Evolutionary conservation across 2,329 filamentous ascomycete species (phyloP).

Genomic region (Diaporthe velutina): DNA sequence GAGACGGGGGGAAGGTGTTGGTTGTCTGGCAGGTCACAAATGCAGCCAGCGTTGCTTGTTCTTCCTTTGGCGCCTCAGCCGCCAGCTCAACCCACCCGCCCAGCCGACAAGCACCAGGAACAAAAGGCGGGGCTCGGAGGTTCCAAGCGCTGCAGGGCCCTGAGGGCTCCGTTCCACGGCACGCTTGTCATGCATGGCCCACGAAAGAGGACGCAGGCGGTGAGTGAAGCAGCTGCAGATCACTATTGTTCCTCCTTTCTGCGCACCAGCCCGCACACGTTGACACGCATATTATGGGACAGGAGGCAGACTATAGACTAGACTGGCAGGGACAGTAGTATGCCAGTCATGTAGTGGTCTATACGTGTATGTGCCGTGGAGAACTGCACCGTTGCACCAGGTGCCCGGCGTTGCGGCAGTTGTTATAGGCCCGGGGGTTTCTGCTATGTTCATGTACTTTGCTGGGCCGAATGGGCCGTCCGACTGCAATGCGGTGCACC

Average conservation of each 20-base stretch:
- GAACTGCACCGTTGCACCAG: background rate
- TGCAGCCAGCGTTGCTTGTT: background rate
- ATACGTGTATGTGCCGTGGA: background rate
- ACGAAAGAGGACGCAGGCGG: conserved; percentile 26
- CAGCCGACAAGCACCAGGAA: conserved; percentile 16
- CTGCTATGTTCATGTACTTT: background rate
- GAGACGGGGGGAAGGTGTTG: background rate
- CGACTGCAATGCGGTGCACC: conserved; percentile 22
- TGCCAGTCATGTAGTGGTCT: background rate
- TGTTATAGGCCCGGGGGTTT: conserved; percentile 5
- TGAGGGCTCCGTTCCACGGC: conserved; percentile 3
- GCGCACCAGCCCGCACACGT: background rate
- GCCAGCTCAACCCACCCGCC: conserved; percentile 7
- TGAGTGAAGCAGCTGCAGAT: conserved; percentile 19
- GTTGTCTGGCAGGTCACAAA: background rate
- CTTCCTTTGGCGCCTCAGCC: conserved; percentile 17
- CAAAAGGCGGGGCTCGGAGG: conserved; percentile 21
- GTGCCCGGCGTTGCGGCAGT: background rate
- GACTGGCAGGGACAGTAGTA: background rate
- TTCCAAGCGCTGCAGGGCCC: conserved; percentile 9
- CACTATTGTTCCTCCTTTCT: conserved; percentile 6
- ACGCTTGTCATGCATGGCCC: conserved; percentile 29
- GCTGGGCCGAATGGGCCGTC: background rate
- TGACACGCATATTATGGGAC: background rate
- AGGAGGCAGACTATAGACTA: too few relatives aligned